Evolutionary conservation across 352 stramenopile species (phyloP).

Genomic region (Globisporangium barbulae): DNA sequence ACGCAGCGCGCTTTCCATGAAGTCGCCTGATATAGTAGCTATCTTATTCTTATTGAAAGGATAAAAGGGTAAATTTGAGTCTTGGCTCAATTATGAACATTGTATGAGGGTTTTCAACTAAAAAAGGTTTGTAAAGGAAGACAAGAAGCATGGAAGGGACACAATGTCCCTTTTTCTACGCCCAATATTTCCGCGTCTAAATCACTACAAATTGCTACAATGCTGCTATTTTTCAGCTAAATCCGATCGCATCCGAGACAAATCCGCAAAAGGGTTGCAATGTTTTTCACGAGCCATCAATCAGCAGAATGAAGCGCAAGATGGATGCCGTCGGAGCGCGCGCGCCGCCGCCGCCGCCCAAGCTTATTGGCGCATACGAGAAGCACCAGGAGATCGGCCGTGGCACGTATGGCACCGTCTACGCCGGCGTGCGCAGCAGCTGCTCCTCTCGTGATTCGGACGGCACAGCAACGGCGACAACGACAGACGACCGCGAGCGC

Average conservation of each 20-base stretch:
- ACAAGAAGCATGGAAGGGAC: no score
- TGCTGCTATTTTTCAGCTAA: conserved; percentile 2
- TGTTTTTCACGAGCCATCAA: background rate
- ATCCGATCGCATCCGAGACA: background rate
- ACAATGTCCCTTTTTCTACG: background rate
- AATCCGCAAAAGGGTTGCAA: no score
- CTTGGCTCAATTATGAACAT: no score
- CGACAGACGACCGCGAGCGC: conserved; percentile 8
- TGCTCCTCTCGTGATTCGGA: background rate
- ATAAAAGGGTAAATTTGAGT: no score
- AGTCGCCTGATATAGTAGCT: no score
- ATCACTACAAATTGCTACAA: background rate
- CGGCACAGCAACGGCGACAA: background rate
- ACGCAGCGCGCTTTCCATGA: no score
- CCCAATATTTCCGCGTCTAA: background rate
- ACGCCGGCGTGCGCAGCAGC: conserved; percentile 45
- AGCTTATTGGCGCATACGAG: conserved; percentile 68
- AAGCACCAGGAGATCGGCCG: conserved; percentile 70
- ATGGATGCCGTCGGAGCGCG: conserved; percentile 19
- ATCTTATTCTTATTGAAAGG: no score
- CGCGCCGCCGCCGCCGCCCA: conserved; percentile 16
- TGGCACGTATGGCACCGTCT: conserved; percentile 80
- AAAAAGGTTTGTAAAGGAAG: no score
- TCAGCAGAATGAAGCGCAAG: conserved; percentile 19
- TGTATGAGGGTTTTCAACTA: no score